Evolutionary conservation across 768 basidiomycete genomes (phyloP).

Genomic region (Tylopilus intermedius): DNA sequence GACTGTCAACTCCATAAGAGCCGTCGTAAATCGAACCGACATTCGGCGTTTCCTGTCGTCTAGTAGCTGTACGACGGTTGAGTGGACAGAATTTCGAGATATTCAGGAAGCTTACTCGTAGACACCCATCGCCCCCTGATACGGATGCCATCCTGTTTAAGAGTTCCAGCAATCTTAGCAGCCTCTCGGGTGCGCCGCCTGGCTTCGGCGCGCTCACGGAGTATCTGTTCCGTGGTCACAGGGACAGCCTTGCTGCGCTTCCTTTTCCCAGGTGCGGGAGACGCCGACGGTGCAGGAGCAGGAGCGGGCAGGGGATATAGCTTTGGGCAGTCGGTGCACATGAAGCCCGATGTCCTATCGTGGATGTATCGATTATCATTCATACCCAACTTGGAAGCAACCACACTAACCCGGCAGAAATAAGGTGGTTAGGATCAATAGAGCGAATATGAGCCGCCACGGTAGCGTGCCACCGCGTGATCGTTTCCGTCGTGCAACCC

Average conservation of each 20-base stretch:
- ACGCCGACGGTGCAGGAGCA: conserved; percentile 31
- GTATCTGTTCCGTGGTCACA: conserved; percentile 43
- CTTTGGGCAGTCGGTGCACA: conserved; percentile 54
- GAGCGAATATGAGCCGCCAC: conserved; percentile 41
- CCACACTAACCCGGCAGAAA: conserved; percentile 52
- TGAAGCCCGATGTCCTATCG: conserved; percentile 51
- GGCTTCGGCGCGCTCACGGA: conserved; percentile 45
- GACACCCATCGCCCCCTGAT: conserved; percentile 60
- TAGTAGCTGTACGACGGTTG: conserved; percentile 35
- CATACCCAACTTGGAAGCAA: not conserved
- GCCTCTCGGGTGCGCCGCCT: conserved; percentile 41
- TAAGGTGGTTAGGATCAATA: conserved; percentile 59
- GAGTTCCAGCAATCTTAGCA: conserved; percentile 31
- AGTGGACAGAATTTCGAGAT: not conserved
- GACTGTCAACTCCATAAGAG: conserved; percentile 59
- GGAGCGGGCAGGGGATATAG: conserved; percentile 41
- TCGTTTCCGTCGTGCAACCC: conserved; percentile 44
- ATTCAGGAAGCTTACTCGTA: conserved; percentile 36
- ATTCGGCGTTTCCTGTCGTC: conserved; percentile 39
- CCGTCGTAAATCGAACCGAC: conserved; percentile 56
- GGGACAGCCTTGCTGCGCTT: conserved; percentile 37
- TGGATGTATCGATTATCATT: not conserved
- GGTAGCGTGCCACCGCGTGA: conserved; percentile 54
- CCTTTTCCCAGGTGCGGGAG: conserved; percentile 36
- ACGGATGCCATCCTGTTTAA: conserved; percentile 37